Percentiles rank a stretch among this genome's conserved stretches.
Conservation (phyloP, 768 basidiomycete genomes). For the Lyophyllum atratum region DNA sequence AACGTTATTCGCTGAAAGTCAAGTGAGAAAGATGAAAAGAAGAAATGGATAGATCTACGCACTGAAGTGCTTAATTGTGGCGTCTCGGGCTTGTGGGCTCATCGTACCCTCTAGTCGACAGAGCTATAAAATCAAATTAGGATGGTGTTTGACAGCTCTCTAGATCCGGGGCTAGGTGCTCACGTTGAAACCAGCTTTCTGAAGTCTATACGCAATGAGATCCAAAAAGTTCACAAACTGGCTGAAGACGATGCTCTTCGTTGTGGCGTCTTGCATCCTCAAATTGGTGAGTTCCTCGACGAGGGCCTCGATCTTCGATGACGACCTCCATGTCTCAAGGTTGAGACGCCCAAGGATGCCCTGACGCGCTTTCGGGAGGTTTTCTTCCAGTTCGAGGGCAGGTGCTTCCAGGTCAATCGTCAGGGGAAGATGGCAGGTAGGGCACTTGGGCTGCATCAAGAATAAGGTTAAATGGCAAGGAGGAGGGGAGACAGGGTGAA, state of each 20-base stretch:
- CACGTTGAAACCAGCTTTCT: constrained; percentile 89
- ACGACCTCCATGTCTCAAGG: constrained; percentile 88
- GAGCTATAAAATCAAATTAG: constrained; percentile 46
- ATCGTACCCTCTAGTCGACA: constrained; percentile 96
- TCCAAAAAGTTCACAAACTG: constrained; percentile 95
- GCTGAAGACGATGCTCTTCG: constrained; percentile 96
- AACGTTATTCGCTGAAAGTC: constrained; percentile 78
- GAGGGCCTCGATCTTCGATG: constrained; percentile 96
- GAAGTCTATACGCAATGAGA: constrained; percentile 88
- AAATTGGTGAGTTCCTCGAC: constrained; percentile 91
- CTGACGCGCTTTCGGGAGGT: constrained; percentile 57
- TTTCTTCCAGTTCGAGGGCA: constrained; percentile 81
- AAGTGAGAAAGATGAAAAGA: not conserved
- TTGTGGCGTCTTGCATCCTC: constrained; percentile 81
- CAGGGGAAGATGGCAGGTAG: constrained; percentile 89
- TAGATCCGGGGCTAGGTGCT: constrained; percentile 25
- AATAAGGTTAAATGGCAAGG: not conserved
- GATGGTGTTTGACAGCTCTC: not conserved
- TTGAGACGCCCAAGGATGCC: constrained; percentile 93
- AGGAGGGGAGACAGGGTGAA: not conserved
- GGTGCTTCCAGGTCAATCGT: constrained; percentile 97
- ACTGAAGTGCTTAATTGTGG: constrained; percentile 95
- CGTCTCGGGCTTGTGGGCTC: constrained; percentile 94
- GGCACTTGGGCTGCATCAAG: constrained; percentile 75
- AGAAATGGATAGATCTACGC: constrained; percentile 24